Evolutionary conservation across 106 monocot species (phyloP), one percentile per base, ranked within the genome.

Genomic region (Dendrobium catenatum): DNA sequence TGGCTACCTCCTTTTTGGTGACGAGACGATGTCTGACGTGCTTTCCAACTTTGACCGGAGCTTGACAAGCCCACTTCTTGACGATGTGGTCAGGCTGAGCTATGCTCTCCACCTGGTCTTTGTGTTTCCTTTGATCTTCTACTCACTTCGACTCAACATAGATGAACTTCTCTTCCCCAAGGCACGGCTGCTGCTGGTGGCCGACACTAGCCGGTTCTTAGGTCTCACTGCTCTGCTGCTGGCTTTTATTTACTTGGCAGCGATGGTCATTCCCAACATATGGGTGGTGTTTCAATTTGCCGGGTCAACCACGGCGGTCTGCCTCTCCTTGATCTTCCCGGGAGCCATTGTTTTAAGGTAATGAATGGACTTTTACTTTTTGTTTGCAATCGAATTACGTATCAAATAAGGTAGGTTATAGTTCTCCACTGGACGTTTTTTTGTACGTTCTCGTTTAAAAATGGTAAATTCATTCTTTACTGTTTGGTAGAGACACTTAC

Each of bases 1-100:
- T 59, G 92, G 94, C 73, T 97, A 91, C 61, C 92, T 94, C 75
- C 92, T 97, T 56, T 97, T 94, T 55, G 97, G 97, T 0, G 94
- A 97, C 18, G 77, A 81, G 20, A 97, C 97, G 1, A 94, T 92
- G 94, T 82, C 84, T 4, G 97, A 97, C 79, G 81, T 97, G 61
- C 92, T 97, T 67, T 82, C 91, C 76, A 97, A 97, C 80, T 97
- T 94, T 55, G 89, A 90, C 66, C 80, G 54, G 40, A 83, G 54
- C 55, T 43, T 43, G 54, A 82, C 92, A 33, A 79, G 81, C 49
- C 87, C 86, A 5, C 9, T 88, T 51, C 80, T 94, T 67, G 85
- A 94, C 44, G 86, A 87, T 77, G 66, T 83, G 20, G 94, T 94
- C 42, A 79, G 97, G 66, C 83, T 97, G 18, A 94, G 97, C 90